Conservation (phyloP, 352 stramenopile species). For the Globisporangium orthogonon region DNA sequence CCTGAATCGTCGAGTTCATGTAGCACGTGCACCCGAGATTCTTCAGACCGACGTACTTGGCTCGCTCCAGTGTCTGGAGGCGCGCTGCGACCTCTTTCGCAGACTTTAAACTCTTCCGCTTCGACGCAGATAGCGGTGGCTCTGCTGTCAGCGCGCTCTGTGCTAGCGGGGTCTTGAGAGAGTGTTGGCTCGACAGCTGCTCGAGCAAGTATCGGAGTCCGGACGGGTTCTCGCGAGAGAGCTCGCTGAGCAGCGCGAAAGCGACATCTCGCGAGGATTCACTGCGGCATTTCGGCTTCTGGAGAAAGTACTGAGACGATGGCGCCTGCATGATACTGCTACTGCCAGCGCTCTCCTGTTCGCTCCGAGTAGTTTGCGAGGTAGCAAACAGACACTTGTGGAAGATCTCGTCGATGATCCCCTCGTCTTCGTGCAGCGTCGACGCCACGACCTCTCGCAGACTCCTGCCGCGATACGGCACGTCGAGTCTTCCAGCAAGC, state of each 20-base stretch:
- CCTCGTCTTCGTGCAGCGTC: conserved; percentile 47
- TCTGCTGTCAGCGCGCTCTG: conserved; percentile 12
- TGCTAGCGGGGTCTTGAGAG: conserved; percentile 44
- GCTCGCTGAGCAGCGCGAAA: conserved; percentile 70
- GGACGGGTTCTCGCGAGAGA: conserved; percentile 55
- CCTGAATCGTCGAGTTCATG: conserved; percentile 93
- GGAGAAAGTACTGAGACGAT: conserved; percentile 68
- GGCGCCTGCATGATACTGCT: conserved; percentile 8
- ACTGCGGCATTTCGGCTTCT: conserved; percentile 78
- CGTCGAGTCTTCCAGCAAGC: conserved; percentile 33
- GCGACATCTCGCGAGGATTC: conserved; percentile 63
- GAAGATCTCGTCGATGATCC: conserved; percentile 65
- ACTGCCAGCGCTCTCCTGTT: conserved; percentile 7
- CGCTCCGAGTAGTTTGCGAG: conserved; percentile 17
- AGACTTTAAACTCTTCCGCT: conserved; percentile 42
- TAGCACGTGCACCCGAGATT: conserved; percentile 96
- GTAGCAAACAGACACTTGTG: conserved; percentile 64
- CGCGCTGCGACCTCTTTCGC: conserved; percentile 21
- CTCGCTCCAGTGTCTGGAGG: conserved; percentile 37
- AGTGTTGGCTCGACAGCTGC: conserved; percentile 71
- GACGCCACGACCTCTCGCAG: conserved; percentile 41
- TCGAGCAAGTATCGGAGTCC: conserved; percentile 62
- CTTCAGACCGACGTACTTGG: conserved; percentile 89
- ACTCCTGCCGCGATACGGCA: conserved; percentile 33
- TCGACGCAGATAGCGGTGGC: conserved; percentile 24